Conservation (phyloP, 768 basidiomycete species). For the Kwoniella bestiolae region DNA sequence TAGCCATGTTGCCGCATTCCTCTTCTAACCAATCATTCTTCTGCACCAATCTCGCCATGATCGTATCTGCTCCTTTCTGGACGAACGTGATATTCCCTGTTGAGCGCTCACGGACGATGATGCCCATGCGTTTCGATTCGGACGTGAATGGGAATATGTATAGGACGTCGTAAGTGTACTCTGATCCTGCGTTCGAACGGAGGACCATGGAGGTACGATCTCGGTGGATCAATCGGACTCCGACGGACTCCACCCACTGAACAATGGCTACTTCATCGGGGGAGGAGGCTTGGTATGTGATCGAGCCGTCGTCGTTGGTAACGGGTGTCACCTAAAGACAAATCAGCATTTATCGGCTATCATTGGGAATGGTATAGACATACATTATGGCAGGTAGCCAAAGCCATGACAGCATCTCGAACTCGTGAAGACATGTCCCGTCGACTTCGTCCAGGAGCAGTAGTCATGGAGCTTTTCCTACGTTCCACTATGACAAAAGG, state of each 20-base stretch:
- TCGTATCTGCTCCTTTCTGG: constrained; percentile 98
- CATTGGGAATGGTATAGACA: constrained; percentile 42
- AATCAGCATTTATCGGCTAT: background rate
- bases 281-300: constrained; percentile 98
- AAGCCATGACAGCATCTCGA: constrained; percentile 86
- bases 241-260: constrained; percentile 93
- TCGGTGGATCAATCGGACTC: constrained; percentile 82
- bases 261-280: constrained; percentile 99
- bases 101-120: constrained; percentile 79
- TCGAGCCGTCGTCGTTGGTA: constrained; percentile 86
- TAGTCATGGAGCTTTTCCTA: constrained; percentile 65
- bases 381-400: constrained; percentile 96
- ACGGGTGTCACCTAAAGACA: constrained; percentile 84
- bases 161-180: constrained; percentile 78
- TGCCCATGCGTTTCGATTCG: constrained; percentile 99
- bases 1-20: constrained; percentile 97
- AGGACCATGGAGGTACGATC: constrained; percentile 90
- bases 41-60: constrained; percentile 93
- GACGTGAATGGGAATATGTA: constrained; percentile 98
- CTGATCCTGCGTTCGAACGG: constrained; percentile 69
- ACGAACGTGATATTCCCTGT: constrained; percentile 82
- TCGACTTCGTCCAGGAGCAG: constrained; percentile 79
- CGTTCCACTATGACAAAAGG: constrained; percentile 8
- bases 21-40: constrained; percentile 99
- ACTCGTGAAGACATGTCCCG: constrained; percentile 94